Evolutionary conservation across 2,329 filamentous ascomycete species (phyloP), one percentile per base, ranked within the genome.

Genomic region (Aureobasidium sp.): DNA sequence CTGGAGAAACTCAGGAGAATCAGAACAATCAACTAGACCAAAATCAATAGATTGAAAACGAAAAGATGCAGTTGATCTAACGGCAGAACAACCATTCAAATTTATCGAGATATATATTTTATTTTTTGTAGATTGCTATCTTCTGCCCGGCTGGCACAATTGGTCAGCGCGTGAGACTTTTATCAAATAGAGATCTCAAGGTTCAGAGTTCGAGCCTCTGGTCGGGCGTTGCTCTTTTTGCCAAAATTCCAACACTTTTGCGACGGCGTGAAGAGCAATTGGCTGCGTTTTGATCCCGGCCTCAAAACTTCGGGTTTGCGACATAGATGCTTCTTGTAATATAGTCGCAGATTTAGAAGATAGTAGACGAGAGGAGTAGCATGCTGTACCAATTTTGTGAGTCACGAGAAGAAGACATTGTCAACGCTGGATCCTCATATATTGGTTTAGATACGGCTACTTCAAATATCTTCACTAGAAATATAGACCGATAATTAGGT

Each of bases 161-260:
- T 71, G 69, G 69, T 66, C 66, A 70, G 70, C 67, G 70, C 70
- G 69, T 71, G 68, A 70, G 69, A 71, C 69, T 71, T 71, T 71
- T 71, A 71, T 61, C 27, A 30, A 27, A 25, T 32, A 65, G 66
- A 55, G 16, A 71, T 72, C 69, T 69, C 67, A 72, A 72, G 68
- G 70, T 71, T 71, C 66, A 67, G 69, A 71, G 69, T 71, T 71
- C 68, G 67, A 70, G 68, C 63, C 66, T 67, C 68, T 65, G 66
- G 63, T 64, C 63, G 68, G 66, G 68, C 67, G 68, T 67, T 13
- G 64, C 68, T 37, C 61, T 59, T 14, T 66, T 87, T 41, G 48
- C 53, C 1, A 36, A 64, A 61, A 87, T 7, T 25, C 5, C 45
- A 25, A n/a, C 45, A 48, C 45, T 30, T 30, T 30, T 29, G 27